Evolutionary conservation across 2,329 filamentous ascomycete genomes (phyloP).

Genomic region (Aspergillus pseudotamarii): DNA sequence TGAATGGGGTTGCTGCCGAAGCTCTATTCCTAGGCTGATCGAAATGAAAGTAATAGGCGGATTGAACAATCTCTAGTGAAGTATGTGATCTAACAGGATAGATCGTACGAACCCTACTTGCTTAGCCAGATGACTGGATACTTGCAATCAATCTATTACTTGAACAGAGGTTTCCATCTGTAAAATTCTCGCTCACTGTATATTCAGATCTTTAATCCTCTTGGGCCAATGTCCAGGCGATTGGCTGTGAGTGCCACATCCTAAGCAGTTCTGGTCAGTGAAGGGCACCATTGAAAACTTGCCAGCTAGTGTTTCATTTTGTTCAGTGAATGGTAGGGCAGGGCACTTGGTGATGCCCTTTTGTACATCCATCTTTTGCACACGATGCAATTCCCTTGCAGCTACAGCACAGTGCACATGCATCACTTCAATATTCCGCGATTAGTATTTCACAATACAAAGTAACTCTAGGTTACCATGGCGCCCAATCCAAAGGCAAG

Average conservation of each 20-base stretch:
- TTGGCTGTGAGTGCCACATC: not conserved
- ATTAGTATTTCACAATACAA: not conserved
- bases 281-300: not conserved
- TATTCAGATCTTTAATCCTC: not conserved
- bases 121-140: conserved; percentile 21
- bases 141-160: conserved; percentile 23
- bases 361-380: not conserved
- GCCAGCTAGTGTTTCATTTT: not conserved
- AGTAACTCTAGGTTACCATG: conserved; percentile 2
- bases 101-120: conserved; percentile 1
- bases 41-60: conserved; percentile 14
- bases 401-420: not conserved
- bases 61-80: conserved; percentile 19
- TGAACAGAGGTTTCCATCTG: not conserved
- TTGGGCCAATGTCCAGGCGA: not conserved
- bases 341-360: not conserved
- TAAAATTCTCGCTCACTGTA: not conserved
- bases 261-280: not conserved
- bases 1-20: not conserved
- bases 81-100: conserved; percentile 12
- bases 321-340: not conserved
- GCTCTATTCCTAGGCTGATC: conserved; percentile 7
- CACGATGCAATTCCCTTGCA: not conserved
- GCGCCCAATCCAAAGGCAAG: not conserved
- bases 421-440: not conserved